phyloP scores from a whole-genome alignment of 495 filamentous ascomycete genomes.

The Collariella sp. region DNA sequence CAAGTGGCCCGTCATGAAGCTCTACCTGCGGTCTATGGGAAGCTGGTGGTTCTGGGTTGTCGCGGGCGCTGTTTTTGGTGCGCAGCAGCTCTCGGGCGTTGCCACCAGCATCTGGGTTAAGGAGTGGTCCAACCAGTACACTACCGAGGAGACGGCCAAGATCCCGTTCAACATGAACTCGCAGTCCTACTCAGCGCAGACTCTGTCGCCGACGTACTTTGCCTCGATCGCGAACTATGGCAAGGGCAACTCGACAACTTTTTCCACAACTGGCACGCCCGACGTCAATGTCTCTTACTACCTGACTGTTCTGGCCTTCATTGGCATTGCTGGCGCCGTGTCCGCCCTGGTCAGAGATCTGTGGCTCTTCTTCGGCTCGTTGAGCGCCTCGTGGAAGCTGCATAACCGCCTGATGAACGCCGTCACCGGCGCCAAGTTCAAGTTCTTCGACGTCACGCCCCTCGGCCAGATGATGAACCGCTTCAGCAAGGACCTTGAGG shows the following conservation, averaged over 20 bases:
- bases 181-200: slow-evolving; percentile 24
- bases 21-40: slow-evolving; percentile 87
- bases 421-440: slow-evolving; percentile 82
- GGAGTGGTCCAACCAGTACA: slow-evolving; percentile 64
- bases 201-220: slow-evolving; percentile 29
- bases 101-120: slow-evolving; percentile 90
- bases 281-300: slow-evolving; percentile 79
- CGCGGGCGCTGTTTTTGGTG: slow-evolving; percentile 61
- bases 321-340: slow-evolving; percentile 64
- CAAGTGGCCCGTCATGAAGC: slow-evolving; percentile 70
- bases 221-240: slow-evolving; percentile 28
- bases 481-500: slow-evolving; percentile 95
- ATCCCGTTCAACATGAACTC: slow-evolving; percentile 31
- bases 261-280: slow-evolving; percentile 17
- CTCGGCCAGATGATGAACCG: slow-evolving; percentile 97
- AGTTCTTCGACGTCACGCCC: slow-evolving; percentile 96
- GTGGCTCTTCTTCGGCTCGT: slow-evolving; percentile 84
- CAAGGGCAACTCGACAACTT: slow-evolving; percentile 18
- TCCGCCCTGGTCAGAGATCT: slow-evolving; percentile 73
- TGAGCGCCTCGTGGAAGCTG: slow-evolving; percentile 79
- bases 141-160: slow-evolving; percentile 26
- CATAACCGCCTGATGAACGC: slow-evolving; percentile 71
- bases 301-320: slow-evolving; percentile 67
- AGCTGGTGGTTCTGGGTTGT: slow-evolving; percentile 87
- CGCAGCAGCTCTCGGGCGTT: slow-evolving; percentile 75